Evolutionary conservation across 176 grass and related monocot genomes (phyloP).

Genomic region (Zoysia japonica): DNA sequence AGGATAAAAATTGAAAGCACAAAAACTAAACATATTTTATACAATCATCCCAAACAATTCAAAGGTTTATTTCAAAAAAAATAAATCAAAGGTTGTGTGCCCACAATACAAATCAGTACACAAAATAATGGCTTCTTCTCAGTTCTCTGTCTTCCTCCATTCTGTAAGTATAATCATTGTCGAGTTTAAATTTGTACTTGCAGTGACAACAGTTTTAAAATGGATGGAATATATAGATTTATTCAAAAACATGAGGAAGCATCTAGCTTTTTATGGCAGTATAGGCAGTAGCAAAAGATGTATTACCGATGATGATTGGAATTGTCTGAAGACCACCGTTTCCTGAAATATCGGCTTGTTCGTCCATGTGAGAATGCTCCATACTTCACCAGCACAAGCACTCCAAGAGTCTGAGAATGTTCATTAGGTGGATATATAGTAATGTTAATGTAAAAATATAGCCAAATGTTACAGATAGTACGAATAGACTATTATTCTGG

Average conservation of each 20-base stretch:
- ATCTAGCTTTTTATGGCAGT: background rate
- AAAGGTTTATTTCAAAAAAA: too few species aligned
- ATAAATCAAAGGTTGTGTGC: too few species aligned
- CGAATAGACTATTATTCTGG: background rate
- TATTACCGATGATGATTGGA: slow-evolving; percentile 1
- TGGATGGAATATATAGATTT: too few species aligned
- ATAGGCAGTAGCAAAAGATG: background rate
- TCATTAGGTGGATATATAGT: background rate
- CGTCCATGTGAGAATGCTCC: background rate
- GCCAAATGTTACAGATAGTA: background rate
- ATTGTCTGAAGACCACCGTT: slow-evolving; percentile 7
- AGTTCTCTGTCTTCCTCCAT: background rate
- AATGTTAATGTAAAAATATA: background rate
- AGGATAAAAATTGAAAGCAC: background rate
- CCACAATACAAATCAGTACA: background rate
- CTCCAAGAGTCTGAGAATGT: too few species aligned
- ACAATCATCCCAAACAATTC: too few species aligned
- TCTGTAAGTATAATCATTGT: too few species aligned
- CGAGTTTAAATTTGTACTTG: too few species aligned
- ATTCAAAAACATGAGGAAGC: background rate
- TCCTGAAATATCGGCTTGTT: background rate
- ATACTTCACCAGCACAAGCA: background rate
- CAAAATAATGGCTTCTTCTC: background rate
- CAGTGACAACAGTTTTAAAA: too few species aligned
- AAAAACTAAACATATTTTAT: too few species aligned